Base-by-base conservation (phyloP, 169 alveolate species). In the Cryptosporidium felis region DNA sequence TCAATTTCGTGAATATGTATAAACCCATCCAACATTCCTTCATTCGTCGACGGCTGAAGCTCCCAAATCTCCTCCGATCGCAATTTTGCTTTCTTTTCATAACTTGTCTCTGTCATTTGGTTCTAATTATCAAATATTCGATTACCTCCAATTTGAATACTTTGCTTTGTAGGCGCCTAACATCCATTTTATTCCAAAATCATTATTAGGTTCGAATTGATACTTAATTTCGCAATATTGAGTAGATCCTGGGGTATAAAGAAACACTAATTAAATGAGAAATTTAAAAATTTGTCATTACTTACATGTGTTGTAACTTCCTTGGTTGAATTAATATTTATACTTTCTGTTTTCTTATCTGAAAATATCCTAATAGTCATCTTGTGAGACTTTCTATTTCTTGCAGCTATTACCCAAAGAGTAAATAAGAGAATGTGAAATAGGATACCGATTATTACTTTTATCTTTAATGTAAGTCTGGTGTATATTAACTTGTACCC, bases 1-100 rank as follows among this genome's bases (percentile, higher is more conserved):
- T 74, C 85, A 21, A 74, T 74, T 49, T 74, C 85, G 26, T 74
- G 66, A 36, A 74, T 74, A 16, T 74, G 56, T 74, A 42, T 74
- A 74, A 74, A 74, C 16, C 67, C 67, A 74, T 74, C 85, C 8
- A 74, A 45, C 66, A 74, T 74, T 3, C 85, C 85, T 40, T 49
- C 85, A 36, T 36, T 74, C 21, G 85, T 74, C 5, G 85, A 49
- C 23, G 56, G 85, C 40, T 74, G 51, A 5, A 41, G 51, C 1
- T 53, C 60, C 85, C 85, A 74, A 74, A 74, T 21, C 63, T 56
- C 63, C 6, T 51, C 49, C n/a, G 80, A 40, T 3, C 56, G 49
- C n/a, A 36, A 61, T 8, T 38, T 5, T 1, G 40, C 18, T 2
- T 1, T 36, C 26, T 34, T 30, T 38, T 21, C 42, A 60, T 23